A percentile compares a stretch with the other conserved stretches of the same genome.
phyloP scores from a whole-genome alignment of 495 filamentous ascomycete species.

The Acidiella bohemica region DNA sequence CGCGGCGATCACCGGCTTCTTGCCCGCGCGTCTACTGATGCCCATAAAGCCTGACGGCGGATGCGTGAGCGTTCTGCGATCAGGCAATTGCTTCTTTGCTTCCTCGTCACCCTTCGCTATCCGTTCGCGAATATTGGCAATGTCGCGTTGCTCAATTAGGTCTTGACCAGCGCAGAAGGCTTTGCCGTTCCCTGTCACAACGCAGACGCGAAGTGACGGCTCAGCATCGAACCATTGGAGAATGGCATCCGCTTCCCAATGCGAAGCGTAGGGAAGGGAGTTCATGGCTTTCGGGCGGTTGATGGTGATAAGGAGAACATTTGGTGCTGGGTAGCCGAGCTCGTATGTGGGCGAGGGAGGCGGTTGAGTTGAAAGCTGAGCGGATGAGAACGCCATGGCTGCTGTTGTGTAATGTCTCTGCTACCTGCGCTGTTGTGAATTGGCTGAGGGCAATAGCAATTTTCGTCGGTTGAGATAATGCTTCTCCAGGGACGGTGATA shows the following conservation, averaged over 20 bases:
- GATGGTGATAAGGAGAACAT: conserved; percentile 49
- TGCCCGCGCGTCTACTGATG: conserved; percentile 30
- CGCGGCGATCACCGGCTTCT: conserved; percentile 61
- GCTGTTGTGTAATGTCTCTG: too few relatives aligned
- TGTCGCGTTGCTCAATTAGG: conserved; percentile 28
- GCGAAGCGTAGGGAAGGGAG: conserved; percentile 38
- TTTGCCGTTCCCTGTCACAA: conserved; percentile 41
- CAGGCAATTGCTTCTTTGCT: conserved; percentile 5
- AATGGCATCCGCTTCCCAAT: conserved; percentile 38
- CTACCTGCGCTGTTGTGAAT: too few relatives aligned
- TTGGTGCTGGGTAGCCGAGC: conserved; percentile 41
- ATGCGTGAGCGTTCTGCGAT: conserved; percentile 6
- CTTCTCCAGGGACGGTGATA: too few relatives aligned
- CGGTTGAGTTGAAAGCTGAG: conserved; percentile 15
- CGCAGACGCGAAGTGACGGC: conserved; percentile 40
- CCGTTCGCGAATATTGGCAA: conserved; percentile 6
- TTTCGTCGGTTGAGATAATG: too few relatives aligned
- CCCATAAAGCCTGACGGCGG: conserved; percentile 26
- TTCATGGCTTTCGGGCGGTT: conserved; percentile 47
- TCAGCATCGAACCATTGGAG: conserved; percentile 48
- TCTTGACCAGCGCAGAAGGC: conserved; percentile 50
- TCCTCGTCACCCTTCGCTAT: conserved; percentile 5
- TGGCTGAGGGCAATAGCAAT: too few relatives aligned
- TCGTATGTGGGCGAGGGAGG: conserved; percentile 19
- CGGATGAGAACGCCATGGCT: too few relatives aligned